phyloP scores from a whole-genome alignment of 2,329 filamentous ascomycete species.

The Aspergillus ustus region DNA sequence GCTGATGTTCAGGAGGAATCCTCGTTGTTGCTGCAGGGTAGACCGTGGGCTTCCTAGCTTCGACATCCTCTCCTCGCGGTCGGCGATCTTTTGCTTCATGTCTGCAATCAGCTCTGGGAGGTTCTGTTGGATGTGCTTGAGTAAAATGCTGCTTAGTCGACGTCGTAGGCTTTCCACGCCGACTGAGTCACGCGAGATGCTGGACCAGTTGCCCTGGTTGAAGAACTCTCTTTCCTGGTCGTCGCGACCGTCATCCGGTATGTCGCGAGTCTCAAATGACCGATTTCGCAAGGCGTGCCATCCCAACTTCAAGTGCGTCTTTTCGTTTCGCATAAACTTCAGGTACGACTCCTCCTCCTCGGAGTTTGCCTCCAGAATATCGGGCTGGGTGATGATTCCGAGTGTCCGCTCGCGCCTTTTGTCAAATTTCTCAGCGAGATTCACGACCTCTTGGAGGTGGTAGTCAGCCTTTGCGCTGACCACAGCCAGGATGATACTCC shows the following conservation, averaged over 20 bases:
- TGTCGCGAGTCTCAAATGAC: constrained; percentile 40
- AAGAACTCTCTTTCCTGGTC: constrained; percentile 41
- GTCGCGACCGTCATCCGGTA: constrained; percentile 35
- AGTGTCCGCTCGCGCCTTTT: constrained; percentile 39
- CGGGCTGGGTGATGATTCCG: constrained; percentile 55
- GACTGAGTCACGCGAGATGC: constrained; percentile 29
- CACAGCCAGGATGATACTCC: constrained; percentile 65
- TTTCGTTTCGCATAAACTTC: constrained; percentile 46
- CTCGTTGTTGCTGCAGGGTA: constrained; percentile 31
- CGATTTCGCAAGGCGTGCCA: constrained; percentile 57
- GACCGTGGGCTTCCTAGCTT: constrained; percentile 32
- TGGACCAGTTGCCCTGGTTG: constrained; percentile 30
- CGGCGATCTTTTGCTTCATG: constrained; percentile 37
- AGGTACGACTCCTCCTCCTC: constrained; percentile 42
- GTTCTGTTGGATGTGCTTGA: constrained; percentile 33
- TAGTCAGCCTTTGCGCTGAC: constrained; percentile 56
- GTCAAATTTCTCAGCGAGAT: constrained; percentile 48
- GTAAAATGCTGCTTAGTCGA: constrained; percentile 44
- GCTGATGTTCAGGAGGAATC: constrained; percentile 41
- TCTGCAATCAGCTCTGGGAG: constrained; percentile 44
- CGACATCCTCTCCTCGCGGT: constrained; percentile 34
- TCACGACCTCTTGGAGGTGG: constrained; percentile 62
- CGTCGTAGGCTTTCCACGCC: constrained; percentile 43
- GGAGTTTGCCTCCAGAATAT: constrained; percentile 42
- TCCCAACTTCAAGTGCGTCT: constrained; percentile 49